These are phyloP conservation scores for Xeromyces bisporus DNA, from an alignment of 495 filamentous ascomycete species.

Conservation along the genomic window DNA sequence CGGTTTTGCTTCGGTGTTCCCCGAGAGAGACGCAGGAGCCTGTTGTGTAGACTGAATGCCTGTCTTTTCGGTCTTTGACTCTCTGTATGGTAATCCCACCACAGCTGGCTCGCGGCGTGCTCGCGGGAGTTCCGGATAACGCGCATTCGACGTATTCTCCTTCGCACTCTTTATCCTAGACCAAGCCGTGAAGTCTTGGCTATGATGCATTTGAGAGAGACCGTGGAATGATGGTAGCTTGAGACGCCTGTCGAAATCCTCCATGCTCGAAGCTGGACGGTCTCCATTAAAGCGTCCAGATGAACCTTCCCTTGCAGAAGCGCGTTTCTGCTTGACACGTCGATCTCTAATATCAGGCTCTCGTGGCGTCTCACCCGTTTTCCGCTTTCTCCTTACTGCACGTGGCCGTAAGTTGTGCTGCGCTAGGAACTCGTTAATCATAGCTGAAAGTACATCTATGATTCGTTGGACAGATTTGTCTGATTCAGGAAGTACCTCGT, in stretches of 20 bases:
- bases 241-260: slow-evolving; percentile 14
- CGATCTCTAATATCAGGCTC: background rate
- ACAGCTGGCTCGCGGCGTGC: background rate
- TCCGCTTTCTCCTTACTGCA: slow-evolving; percentile 7
- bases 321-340: too few relatives aligned
- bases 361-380: slow-evolving; percentile 1
- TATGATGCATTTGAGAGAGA: slow-evolving; percentile 3
- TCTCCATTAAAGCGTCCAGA: too few relatives aligned
- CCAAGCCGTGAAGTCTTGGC: slow-evolving; percentile 40
- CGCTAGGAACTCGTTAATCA: slow-evolving; percentile 50
- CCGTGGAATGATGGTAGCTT: slow-evolving; percentile 21
- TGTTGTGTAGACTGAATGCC: too few relatives aligned
- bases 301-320: too few relatives aligned
- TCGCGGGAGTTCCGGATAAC: background rate
- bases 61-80: too few relatives aligned
- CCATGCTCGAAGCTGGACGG: slow-evolving; percentile 4
- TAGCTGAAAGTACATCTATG: slow-evolving; percentile 42
- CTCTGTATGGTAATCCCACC: too few relatives aligned
- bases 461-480: slow-evolving; percentile 34
- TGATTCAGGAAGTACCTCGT: slow-evolving; percentile 19
- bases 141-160: slow-evolving; percentile 16
- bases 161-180: slow-evolving; percentile 44
- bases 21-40: too few relatives aligned
- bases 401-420: slow-evolving; percentile 47
- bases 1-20: too few relatives aligned